Evolutionary conservation across 75 land plant genomes (phyloP).

Genomic region (Sequoiadendron giganteum): DNA sequence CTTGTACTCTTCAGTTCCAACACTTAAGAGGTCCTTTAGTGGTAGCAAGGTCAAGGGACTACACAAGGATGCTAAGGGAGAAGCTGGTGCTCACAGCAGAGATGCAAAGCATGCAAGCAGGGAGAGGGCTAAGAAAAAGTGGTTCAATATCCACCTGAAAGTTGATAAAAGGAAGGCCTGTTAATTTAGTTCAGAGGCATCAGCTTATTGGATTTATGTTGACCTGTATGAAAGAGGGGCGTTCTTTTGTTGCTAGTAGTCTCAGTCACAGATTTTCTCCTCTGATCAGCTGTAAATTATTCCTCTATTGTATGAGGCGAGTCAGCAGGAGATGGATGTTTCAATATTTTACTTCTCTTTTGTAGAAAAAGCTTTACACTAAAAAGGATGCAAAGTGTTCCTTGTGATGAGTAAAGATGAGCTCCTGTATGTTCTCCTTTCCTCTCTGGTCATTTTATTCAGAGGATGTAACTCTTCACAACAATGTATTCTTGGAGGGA

Average conservation of each 20-base stretch:
- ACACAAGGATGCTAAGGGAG: slow-evolving; percentile 31
- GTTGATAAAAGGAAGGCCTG: slow-evolving; percentile 66
- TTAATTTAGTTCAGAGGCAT: neutral
- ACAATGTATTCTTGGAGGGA: neutral
- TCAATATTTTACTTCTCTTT: neutral
- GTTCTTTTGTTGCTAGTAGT: neutral
- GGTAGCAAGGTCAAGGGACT: slow-evolving; percentile 30
- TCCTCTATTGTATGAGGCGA: neutral
- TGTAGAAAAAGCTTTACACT: neutral
- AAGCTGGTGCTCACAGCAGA: slow-evolving; percentile 27
- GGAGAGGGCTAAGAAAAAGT: slow-evolving; percentile 65
- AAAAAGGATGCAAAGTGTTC: neutral
- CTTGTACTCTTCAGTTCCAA: slow-evolving; percentile 61
- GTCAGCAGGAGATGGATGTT: neutral
- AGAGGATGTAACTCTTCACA: neutral
- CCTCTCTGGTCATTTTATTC: neutral
- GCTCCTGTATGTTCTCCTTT: neutral
- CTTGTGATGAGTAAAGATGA: neutral
- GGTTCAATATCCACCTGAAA: slow-evolving; percentile 76
- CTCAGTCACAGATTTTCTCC: neutral
- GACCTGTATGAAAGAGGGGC: neutral
- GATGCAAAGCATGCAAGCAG: slow-evolving; percentile 42
- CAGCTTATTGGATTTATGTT: neutral
- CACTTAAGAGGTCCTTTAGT: slow-evolving; percentile 50
- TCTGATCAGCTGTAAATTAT: neutral